Base-by-base conservation (phyloP, 176 grass and related monocot species). In the Alopecurus myosuroides region DNA sequence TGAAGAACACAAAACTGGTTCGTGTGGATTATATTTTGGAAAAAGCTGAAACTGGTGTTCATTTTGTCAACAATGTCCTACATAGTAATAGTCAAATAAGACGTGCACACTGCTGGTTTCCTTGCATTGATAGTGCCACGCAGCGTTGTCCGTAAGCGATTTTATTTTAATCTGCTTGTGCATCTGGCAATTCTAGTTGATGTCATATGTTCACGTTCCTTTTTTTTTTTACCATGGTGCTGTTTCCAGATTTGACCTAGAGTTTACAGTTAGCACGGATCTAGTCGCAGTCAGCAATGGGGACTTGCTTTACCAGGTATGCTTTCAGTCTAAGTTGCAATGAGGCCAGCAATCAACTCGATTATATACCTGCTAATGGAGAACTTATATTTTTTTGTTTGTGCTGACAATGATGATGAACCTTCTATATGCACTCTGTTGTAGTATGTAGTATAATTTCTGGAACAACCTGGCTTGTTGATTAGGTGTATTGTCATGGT, bases 251-350 rank as follows among this genome's bases (percentile, higher is more conserved):
- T 98, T 98, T 98, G 93, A 98, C 65, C 77, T 98, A 66, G 97
- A 98, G 88, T 95, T 95, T 86, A 98, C 97, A 78, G 93, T 98
- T 73, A 87, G 78, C 63, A 81, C 30, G 25, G 82, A 95, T 88
- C 88, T 94, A 78, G 87, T 98, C 35, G 97, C 93, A 81, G 93
- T 98, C 77, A 98, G 93, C 89, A 98, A 90, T 0, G 97, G 97
- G 26, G 88, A 94, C 85, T 90, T 98, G 78, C 97, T 95, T 77
- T 92, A 95, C 87, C 97, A 98, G 97, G 97, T 98, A 92, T 61
- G 22, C 20, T 34, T 61, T 82, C 15, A 70, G 55, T 82, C 52
- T 63, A 77, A 8, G 52, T 82, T 73, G 55, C 58, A 31, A 51
- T 55, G 81, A 31, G 31, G 15, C 50, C 39, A 63, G 36, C 29